Evolutionary conservation across 345 rosid species (phyloP), one percentile per base, ranked within the genome.

Genomic region (Kernera saxatilis): DNA sequence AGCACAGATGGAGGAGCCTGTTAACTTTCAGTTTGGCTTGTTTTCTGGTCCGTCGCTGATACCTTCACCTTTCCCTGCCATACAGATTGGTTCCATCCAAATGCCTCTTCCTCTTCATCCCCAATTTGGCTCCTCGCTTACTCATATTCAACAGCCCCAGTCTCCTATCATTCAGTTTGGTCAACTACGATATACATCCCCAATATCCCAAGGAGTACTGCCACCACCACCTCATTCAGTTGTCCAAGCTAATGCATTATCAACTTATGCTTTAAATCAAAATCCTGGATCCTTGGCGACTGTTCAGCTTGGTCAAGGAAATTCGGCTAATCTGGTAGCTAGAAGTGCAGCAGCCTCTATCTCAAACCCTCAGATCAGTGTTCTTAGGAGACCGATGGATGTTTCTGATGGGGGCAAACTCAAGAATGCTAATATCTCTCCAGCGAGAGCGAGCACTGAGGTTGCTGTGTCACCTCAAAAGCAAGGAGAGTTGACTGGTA

Each of bases 21-120:
- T 93, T 61, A 88, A 87, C 77, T 87, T 92, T 69, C 99, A 90
- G 77, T 95, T 95, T 80, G 99, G 98, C 64, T 74, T 95, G 71
- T 95, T 95, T 74, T 89, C 99, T 69, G 92, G 98, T 70, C 97
- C 93, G 59, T 81, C 98, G 35, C 68, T 95, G 71, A 88, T 92
- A 64, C 94, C 98, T 60, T 87, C 99, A 51, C 93, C 98, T 26
- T 85, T 86, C 74, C 98, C 96, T 57, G 98, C 99, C 66, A 95
- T 95, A 77, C 99, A 95, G 82, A 95, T 95, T 77, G 99, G 99
- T 80, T 89, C 99, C 69, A 94, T 94, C 76, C 95, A 91, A 84
- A 92, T 92, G 99, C 99, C 99, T 70, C 99, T 95, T 80, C 93
- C 87, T 83, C 77, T 95, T 45, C 88, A 88, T 82, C 87, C 96